phyloP scores from a whole-genome alignment of 257 asterid genomes.

The Solanum corneliomulleri region DNA sequence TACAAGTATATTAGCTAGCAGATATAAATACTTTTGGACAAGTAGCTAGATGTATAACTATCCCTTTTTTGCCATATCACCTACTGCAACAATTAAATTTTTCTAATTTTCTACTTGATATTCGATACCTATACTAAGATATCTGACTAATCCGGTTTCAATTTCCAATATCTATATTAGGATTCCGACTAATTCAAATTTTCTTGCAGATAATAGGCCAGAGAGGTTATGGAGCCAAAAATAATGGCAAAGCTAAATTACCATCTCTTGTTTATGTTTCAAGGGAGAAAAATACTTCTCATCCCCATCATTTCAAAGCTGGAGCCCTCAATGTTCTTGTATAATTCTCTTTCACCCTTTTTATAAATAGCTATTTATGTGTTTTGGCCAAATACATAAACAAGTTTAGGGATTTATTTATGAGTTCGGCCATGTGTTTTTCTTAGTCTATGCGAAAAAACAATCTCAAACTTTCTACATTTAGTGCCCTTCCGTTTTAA shows the following conservation, averaged over 20 bases:
- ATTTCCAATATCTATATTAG: not conserved
- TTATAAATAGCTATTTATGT: not conserved
- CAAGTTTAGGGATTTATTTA: too few species aligned
- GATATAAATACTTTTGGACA: not conserved
- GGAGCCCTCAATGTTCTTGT: slow-evolving; percentile 68
- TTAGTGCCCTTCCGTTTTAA: not conserved
- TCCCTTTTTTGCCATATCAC: not conserved
- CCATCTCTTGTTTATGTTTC: slow-evolving; percentile 52
- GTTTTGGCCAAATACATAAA: too few species aligned
- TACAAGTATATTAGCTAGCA: not conserved
- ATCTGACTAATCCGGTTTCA: not conserved
- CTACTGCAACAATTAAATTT: not conserved
- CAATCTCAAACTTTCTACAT: not conserved
- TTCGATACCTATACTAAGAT: not conserved
- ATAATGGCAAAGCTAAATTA: slow-evolving; percentile 13
- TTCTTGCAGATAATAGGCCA: slow-evolving; percentile 32
- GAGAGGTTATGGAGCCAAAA: not conserved
- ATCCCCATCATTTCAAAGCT: slow-evolving; percentile 73
- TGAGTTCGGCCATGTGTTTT: too few species aligned
- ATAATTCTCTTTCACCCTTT: not conserved
- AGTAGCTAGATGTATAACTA: not conserved
- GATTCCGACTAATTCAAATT: not conserved
- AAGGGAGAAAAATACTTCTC: slow-evolving; percentile 48
- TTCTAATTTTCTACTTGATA: not conserved
- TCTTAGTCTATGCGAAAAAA: not conserved